phyloP scores from a whole-genome alignment of 1,284 basidiomycete species.

The Ceraceosorus guamensis region DNA sequence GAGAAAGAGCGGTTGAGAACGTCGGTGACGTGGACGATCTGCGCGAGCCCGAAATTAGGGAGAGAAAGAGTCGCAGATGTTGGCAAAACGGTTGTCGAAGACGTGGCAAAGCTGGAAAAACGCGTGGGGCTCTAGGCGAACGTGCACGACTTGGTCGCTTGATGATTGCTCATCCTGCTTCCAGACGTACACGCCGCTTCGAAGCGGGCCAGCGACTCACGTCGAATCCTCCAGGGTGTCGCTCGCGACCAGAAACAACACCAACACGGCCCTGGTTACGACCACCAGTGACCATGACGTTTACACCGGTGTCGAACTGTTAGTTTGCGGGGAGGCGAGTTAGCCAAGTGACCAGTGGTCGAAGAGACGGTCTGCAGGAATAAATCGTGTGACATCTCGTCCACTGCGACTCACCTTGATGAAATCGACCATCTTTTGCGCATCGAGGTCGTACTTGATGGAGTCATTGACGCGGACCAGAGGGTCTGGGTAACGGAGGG shows the following conservation, averaged over 20 bases:
- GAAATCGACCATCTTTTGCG: slow-evolving; percentile 88
- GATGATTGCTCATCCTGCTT: too few relatives aligned
- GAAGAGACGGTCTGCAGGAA: neutral
- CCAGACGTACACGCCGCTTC: neutral
- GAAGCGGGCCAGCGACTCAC: slow-evolving; percentile 42
- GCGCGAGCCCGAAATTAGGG: neutral
- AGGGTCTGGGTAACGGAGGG: slow-evolving; percentile 98
- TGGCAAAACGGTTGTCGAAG: neutral
- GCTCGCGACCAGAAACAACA: slow-evolving; percentile 90
- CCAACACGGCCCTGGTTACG: slow-evolving; percentile 99
- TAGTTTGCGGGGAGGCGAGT: too few relatives aligned
- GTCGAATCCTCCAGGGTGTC: slow-evolving; percentile 95
- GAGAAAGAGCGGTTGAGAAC: slow-evolving; percentile 72
- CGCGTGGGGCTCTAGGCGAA: neutral
- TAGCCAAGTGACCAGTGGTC: neutral
- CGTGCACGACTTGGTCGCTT: neutral
- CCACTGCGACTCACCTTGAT: slow-evolving; percentile 55
- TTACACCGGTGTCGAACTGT: slow-evolving; percentile 87
- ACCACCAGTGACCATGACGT: slow-evolving; percentile 95
- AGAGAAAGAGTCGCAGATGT: too few relatives aligned
- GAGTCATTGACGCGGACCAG: slow-evolving; percentile 94
- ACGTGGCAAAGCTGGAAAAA: neutral
- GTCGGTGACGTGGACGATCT: slow-evolving; percentile 74
- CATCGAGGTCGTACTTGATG: slow-evolving; percentile 90
- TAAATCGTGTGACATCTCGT: neutral